Conservation (phyloP, 1,284 basidiomycete genomes). For the Boletus hoseneyae region DNA sequence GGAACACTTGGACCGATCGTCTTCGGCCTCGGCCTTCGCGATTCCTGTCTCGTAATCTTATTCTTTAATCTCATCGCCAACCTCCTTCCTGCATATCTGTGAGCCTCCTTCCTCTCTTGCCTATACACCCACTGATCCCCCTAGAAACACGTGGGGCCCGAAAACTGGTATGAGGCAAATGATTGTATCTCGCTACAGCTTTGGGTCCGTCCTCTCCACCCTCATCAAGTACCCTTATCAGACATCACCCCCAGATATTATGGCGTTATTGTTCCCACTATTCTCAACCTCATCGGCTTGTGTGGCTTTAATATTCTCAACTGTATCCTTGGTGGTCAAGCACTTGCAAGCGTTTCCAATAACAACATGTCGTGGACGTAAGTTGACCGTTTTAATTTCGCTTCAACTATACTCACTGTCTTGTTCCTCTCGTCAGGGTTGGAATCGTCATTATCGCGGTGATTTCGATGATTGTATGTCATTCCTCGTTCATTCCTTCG, state of each 20-base stretch:
- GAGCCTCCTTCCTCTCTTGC: constrained; percentile 24
- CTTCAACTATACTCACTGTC: constrained; percentile 5
- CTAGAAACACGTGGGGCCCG: constrained; percentile 80
- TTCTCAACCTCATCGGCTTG: constrained; percentile 63
- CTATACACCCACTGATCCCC: background rate
- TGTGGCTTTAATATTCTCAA: constrained; percentile 77
- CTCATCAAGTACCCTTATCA: background rate
- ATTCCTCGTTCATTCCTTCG: background rate
- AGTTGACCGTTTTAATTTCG: constrained; percentile 18
- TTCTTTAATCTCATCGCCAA: constrained; percentile 70
- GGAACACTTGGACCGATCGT: constrained; percentile 69
- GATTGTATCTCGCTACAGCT: constrained; percentile 75
- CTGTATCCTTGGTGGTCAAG: constrained; percentile 77
- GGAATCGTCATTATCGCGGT: constrained; percentile 86
- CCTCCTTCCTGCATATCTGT: constrained; percentile 59
- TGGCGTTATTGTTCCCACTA: constrained; percentile 59
- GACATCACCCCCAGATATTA: constrained; percentile 48
- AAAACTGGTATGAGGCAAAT: constrained; percentile 86
- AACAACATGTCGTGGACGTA: constrained; percentile 67
- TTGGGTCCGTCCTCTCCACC: constrained; percentile 51
- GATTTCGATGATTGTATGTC: constrained; percentile 68
- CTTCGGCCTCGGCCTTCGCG: constrained; percentile 66
- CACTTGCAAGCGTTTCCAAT: constrained; percentile 67
- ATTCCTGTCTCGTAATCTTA: constrained; percentile 70
- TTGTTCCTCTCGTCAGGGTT: constrained; percentile 45